Conservation (phyloP, 768 basidiomycete genomes). For the Collybiopsis luxurians region DNA sequence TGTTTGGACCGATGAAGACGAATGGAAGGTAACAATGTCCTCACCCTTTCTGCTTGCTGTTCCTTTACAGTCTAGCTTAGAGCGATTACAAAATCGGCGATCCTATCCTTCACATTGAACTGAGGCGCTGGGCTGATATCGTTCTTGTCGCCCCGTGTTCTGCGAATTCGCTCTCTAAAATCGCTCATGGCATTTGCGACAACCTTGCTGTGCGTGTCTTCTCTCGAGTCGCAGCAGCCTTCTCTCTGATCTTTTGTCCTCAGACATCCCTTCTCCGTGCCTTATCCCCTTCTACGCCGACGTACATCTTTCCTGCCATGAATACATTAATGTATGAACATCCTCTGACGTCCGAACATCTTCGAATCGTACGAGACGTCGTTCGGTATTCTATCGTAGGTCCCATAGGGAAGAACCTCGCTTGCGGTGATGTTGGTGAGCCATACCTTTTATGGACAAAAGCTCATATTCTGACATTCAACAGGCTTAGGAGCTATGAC, state of each 20-base stretch:
- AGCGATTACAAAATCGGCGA: slow-evolving; percentile 76
- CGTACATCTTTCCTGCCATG: slow-evolving; percentile 96
- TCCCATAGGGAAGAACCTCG: slow-evolving; percentile 83
- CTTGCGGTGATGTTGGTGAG: slow-evolving; percentile 90
- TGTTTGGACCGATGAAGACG: slow-evolving; percentile 90
- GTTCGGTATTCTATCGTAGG: slow-evolving; percentile 81
- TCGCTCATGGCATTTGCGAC: slow-evolving; percentile 86
- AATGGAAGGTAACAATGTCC: slow-evolving; percentile 68
- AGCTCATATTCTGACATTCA: background rate
- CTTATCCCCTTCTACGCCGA: slow-evolving; percentile 77
- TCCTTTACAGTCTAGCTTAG: slow-evolving; percentile 32
- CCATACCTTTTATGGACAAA: slow-evolving; percentile 2
- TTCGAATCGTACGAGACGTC: slow-evolving; percentile 70
- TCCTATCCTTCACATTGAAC: slow-evolving; percentile 94
- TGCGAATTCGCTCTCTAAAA: slow-evolving; percentile 94
- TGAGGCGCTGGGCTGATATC: slow-evolving; percentile 91
- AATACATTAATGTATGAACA: slow-evolving; percentile 98
- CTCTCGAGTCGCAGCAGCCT: too few species aligned
- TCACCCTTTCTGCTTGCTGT: background rate
- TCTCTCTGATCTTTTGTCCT: background rate
- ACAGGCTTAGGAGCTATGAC: slow-evolving; percentile 93
- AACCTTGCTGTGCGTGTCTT: slow-evolving; percentile 68
- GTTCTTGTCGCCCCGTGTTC: slow-evolving; percentile 95
- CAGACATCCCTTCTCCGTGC: slow-evolving; percentile 84
- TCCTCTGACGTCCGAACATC: slow-evolving; percentile 83